phyloP scores from a whole-genome alignment of 2,329 filamentous ascomycete genomes.

The Dactylellina haptotyla region DNA sequence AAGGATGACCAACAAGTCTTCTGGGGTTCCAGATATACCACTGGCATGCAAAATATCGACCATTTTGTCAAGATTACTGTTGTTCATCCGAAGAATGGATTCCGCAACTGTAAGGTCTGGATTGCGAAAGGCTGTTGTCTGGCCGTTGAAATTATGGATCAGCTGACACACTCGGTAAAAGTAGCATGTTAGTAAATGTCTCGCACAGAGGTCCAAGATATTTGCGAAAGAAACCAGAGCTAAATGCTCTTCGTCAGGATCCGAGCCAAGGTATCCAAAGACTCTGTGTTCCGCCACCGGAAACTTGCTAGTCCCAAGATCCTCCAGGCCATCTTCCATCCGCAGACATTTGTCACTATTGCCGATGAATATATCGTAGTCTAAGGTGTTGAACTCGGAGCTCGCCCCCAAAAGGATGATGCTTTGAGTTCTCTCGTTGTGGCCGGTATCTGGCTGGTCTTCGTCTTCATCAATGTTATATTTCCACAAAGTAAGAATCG shows the following conservation, averaged over 20 bases:
- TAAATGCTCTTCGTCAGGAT: constrained; percentile 12
- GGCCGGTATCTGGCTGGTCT: constrained; percentile 9
- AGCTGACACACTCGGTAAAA: constrained; percentile 10
- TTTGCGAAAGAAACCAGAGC: constrained; percentile 11
- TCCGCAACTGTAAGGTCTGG: background rate
- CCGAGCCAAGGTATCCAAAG: constrained; percentile 18
- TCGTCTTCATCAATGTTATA: constrained; percentile 20
- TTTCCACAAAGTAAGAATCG: constrained; percentile 33
- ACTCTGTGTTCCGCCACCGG: constrained; percentile 16
- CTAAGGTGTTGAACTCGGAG: constrained; percentile 19
- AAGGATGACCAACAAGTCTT: constrained; percentile 23
- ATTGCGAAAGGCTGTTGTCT: background rate
- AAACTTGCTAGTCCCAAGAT: constrained; percentile 16
- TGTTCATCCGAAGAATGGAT: constrained; percentile 7
- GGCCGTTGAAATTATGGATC: constrained; percentile 3
- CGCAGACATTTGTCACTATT: constrained; percentile 6
- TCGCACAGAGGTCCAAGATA: constrained; percentile 14
- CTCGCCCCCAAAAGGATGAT: constrained; percentile 23
- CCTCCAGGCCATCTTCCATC: constrained; percentile 19
- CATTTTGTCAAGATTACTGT: constrained; percentile 26
- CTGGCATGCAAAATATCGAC: constrained; percentile 8
- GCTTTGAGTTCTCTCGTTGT: constrained; percentile 10
- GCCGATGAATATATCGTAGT: constrained; percentile 39
- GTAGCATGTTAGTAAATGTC: constrained; percentile 28
- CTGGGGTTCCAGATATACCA: constrained; percentile 5